A percentile compares a stretch with the other conserved stretches of the same genome.
Evolutionary conservation across 257 asterid genomes (phyloP).

Genomic region (Nicotiana sylvestris): DNA sequence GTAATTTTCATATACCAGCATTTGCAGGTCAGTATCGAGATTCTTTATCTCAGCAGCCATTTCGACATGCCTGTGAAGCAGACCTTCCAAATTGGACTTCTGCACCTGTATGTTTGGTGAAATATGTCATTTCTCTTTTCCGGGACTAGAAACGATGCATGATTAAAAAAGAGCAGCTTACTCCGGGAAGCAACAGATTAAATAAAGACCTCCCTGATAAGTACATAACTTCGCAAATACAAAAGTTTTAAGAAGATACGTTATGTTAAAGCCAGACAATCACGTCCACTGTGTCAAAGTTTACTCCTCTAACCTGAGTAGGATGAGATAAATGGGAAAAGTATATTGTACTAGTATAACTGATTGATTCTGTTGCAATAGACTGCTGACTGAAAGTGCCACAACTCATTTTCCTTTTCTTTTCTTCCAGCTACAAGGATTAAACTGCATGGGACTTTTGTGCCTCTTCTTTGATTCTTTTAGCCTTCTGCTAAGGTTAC

Average conservation of each 20-base stretch:
- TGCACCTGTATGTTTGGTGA: conserved; percentile 53
- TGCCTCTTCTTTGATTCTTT: background rate
- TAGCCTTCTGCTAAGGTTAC: background rate
- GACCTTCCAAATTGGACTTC: conserved; percentile 88
- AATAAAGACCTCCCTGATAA: background rate
- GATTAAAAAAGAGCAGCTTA: background rate
- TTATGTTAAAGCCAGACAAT: background rate
- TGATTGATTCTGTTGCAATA: conserved; percentile 1
- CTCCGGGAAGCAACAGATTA: background rate
- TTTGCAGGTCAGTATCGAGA: conserved; percentile 96
- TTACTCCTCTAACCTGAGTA: conserved; percentile 2
- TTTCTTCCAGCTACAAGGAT: background rate
- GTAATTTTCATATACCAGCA: conserved; percentile 97
- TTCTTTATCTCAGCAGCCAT: conserved; percentile 99
- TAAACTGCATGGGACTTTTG: background rate
- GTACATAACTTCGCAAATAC: background rate
- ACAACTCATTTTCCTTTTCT: background rate
- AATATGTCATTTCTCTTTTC: background rate
- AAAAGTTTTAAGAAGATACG: background rate
- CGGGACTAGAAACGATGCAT: background rate
- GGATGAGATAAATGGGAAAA: background rate
- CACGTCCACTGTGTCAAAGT: background rate
- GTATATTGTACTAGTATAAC: background rate
- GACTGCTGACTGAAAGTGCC: background rate
- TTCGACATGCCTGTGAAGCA: conserved; percentile 95